Evolutionary conservation across 2,329 filamentous ascomycete genomes (phyloP), one percentile per base, ranked within the genome.

Genomic region (Dactylellina cionopaga): DNA sequence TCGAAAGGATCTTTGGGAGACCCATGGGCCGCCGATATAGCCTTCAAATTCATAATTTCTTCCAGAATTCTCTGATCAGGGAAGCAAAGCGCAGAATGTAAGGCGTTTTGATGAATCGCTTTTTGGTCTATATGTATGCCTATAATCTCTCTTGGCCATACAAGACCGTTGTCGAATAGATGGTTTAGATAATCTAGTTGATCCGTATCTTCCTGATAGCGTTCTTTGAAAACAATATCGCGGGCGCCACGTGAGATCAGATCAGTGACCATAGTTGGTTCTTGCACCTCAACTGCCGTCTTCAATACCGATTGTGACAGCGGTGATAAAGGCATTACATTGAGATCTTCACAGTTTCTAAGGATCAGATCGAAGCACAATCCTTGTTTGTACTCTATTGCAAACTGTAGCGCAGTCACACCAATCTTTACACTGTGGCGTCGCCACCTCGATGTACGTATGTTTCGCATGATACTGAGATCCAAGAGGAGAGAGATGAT

Each of bases 221-320:
- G 24, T 35, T 54, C 59, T 1, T 46, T 22, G 22, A 64, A 64
- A 10, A 64, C 59, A 17, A 54, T 54, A 24, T 64, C 59, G 7
- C 37, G 13, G n/a, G 59, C 59, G 15, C 59, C 47, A 15, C 43
- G 22, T 10, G 24, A 15, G 7, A 64, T 15, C 27, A 54, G 27
- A 5, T 33, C 35, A 11, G 43, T 27, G 10, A 64, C 59, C 33
- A 64, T 24, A 3, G 54, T 47, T 25, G 37, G 11, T 17, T 64
- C 59, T 17, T 54, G 59, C 24, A 64, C 59, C 22, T 64, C 46
- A 13, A 64, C 59, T n/a, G 59, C 59, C 3, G 59, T 64, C 15
- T 54, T 64, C 5, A 64, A 27, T 10, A 64, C 6, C 15, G 46
- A 44, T 37, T 64, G 59, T n/a, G 59, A 64, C 1, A 64, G 59